Evolutionary conservation across 2,329 filamentous ascomycete species (phyloP).

Genomic region (Xylaria sp.): DNA sequence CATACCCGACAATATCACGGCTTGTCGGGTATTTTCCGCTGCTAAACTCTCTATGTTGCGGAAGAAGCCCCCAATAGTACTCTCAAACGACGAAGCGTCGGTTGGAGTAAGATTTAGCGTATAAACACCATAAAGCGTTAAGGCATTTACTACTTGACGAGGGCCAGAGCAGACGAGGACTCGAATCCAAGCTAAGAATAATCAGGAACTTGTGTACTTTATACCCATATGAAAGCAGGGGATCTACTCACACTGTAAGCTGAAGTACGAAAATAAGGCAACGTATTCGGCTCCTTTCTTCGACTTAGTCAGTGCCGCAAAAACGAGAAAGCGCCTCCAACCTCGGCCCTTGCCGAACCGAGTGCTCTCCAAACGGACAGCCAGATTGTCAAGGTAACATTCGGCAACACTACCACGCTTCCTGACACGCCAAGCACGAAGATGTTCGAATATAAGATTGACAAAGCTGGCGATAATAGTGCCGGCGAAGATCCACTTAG

Average conservation of each 20-base stretch:
- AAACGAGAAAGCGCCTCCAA: constrained; percentile 91
- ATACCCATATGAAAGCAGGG: not conserved
- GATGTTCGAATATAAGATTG: constrained; percentile 82
- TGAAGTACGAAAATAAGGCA: constrained; percentile 91
- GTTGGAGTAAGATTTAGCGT: constrained; percentile 75
- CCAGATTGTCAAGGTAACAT: constrained; percentile 89
- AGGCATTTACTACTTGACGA: constrained; percentile 87
- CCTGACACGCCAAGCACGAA: constrained; percentile 84
- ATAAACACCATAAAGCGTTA: constrained; percentile 89
- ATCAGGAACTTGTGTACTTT: constrained; percentile 37
- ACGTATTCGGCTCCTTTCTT: constrained; percentile 92
- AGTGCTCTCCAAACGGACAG: constrained; percentile 84
- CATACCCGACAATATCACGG: constrained; percentile 89
- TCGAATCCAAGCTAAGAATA: constrained; percentile 78
- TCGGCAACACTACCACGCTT: constrained; percentile 87
- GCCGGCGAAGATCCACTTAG: constrained; percentile 94
- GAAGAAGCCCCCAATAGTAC: constrained; percentile 80
- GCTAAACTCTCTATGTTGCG: constrained; percentile 81
- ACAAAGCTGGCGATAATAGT: constrained; percentile 93
- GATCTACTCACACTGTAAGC: constrained; percentile 66
- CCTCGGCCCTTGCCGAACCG: constrained; percentile 80
- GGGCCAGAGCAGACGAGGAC: constrained; percentile 92
- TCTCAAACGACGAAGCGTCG: constrained; percentile 64
- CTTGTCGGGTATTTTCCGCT: constrained; percentile 78
- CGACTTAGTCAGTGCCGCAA: constrained; percentile 88